Percentiles rank a stretch among this genome's conserved stretches.
phyloP scores from a whole-genome alignment of 225 moss, liverwort and hornwort genomes.

The Marchantia paleacea region DNA sequence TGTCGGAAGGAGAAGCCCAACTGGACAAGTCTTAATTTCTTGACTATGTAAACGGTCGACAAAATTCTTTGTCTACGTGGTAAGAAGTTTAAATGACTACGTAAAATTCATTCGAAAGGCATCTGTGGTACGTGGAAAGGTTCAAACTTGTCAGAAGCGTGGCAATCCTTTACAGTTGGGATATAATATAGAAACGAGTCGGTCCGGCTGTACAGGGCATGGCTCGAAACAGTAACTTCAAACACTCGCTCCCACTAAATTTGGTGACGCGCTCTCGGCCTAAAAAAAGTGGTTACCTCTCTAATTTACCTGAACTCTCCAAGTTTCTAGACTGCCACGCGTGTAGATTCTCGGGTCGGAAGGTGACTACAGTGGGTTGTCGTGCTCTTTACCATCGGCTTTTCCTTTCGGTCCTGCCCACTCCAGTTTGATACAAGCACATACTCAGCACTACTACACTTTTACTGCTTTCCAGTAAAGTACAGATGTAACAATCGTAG shows the following conservation, averaged over 20 bases:
- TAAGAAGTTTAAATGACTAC: neutral
- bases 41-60: neutral
- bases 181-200: neutral
- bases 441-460: neutral
- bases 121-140: neutral
- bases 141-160: constrained; percentile 4
- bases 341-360: neutral
- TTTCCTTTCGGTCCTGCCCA: too few species aligned
- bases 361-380: too few species aligned
- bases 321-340: neutral
- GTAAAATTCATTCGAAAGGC: neutral
- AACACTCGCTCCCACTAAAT: neutral
- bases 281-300: neutral
- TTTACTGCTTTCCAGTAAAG: neutral
- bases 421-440: constrained; percentile 1
- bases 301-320: neutral
- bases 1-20: neutral
- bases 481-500: neutral
- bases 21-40: neutral
- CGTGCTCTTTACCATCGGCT: too few species aligned
- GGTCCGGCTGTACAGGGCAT: neutral
- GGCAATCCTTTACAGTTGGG: constrained; percentile 10
- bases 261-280: neutral
- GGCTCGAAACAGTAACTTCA: neutral
- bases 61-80: neutral